Base-by-base conservation (phyloP, 2,329 filamentous ascomycete genomes). In the Colletotrichum higginsianum region DNA sequence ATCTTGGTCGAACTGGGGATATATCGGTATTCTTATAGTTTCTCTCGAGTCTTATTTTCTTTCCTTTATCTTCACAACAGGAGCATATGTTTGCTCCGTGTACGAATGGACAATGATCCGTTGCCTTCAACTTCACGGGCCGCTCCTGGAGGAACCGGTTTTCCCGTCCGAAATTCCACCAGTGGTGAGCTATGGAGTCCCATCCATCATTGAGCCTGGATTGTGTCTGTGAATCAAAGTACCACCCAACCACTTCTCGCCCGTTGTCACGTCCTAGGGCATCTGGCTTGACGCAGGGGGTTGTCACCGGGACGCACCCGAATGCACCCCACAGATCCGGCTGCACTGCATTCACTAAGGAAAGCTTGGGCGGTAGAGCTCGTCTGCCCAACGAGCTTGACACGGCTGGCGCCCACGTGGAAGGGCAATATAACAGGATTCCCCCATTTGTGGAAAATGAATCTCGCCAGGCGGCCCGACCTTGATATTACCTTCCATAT, bases 361-460 rank as follows among this genome's bases (percentile, higher is more conserved):
- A 26, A 65, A 67, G 63, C 56, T 55, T 71, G 42, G 18, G n/a
- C 47, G 15, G 26, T 15, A 26, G n/a, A 60, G 30, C 35, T 26
- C 23, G 21, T 21, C 49, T 70, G 30, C 42, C 50, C 38, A 30
- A 30, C 38, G 49, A 52, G 42, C 18, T 16, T 46, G 23, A n/a
- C 13, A 18, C n/a, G 23, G 30, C 3, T 16, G 16, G n/a, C 35
- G 15, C 26, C 61, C 62, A 49, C 62, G 61, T 66, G 61, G 53
- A 38, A 38, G 35, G 35, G 9, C 13, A 42, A 30, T n/a, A 0
- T 26, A 18, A 38, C n/a, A 38, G 23, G 40, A 26, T 4, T 50
- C 18, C 18, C 61, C 49, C 44, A 70, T 70, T 70, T 61, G 62
- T 70, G 67, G 67, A 66, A 70, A 66, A 70, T 38, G 55, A 21